Percentiles rank a stretch among this genome's conserved stretches.
Evolutionary conservation across 306 rosid species (phyloP).

Genomic region (Sphenostylis stenocarpa): DNA sequence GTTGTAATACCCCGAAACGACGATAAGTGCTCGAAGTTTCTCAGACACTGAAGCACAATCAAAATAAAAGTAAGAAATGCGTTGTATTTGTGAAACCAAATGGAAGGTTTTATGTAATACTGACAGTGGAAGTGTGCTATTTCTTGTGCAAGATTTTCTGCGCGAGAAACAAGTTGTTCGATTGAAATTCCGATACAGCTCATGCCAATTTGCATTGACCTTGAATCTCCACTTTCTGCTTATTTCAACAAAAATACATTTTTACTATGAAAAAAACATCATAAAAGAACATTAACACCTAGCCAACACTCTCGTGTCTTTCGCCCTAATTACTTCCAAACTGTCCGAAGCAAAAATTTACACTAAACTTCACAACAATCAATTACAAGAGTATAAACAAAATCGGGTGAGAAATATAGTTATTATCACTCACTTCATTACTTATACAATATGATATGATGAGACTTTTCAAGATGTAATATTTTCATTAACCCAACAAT

Average conservation of each 20-base stretch:
- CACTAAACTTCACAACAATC: too few species aligned
- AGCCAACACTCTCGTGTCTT: too few species aligned
- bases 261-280: too few species aligned
- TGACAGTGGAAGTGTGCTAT: constrained; percentile 58
- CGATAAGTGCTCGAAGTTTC: constrained; percentile 63
- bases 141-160: constrained; percentile 49
- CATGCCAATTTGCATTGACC: constrained; percentile 61
- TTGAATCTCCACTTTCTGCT: constrained; percentile 48
- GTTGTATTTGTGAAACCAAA: background rate
- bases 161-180: constrained; percentile 49
- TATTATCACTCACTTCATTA: too few species aligned
- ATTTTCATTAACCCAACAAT: too few species aligned
- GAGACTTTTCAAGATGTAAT: too few species aligned
- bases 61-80: background rate
- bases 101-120: constrained; percentile 19
- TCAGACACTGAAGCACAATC: constrained; percentile 52
- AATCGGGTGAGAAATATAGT: too few species aligned
- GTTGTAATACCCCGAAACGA: constrained; percentile 72
- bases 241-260: background rate
- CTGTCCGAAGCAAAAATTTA: too few species aligned
- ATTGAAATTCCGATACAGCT: constrained; percentile 73
- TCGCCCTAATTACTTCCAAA: too few species aligned
- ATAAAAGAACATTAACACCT: too few species aligned
- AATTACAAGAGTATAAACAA: too few species aligned
- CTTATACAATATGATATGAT: too few species aligned